Evolutionary conservation across 352 stramenopile species (phyloP), one percentile per base, ranked within the genome.

Genomic region (Phytopythium kandeliae): DNA sequence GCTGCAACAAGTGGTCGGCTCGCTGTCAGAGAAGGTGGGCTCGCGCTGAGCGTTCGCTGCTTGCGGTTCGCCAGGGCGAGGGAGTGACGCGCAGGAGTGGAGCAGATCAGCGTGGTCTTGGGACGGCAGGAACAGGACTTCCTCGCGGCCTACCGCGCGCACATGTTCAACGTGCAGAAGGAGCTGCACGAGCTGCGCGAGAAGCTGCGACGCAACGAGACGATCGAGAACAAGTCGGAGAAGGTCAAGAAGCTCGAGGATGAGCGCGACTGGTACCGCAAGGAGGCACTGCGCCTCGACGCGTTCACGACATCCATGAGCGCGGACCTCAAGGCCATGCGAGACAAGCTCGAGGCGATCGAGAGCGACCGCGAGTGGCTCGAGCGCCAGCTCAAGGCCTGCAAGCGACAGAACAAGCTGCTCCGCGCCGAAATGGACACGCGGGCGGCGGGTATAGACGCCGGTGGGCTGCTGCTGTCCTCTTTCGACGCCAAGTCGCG

Each of bases 121-220:
- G 83, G 84, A 11, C 74, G 92, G 42, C 91, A 97, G 51, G 91
- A 97, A 58, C 88, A 89, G 21, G 91, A 97, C 48, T 97, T 97
- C 47, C 60, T 97, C 11, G 85, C 86, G 16, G 91, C 91, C 2
- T 97, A 97, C 49, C 80, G 91, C n/a, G 86, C 89, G 11, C 91
- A 97, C 62, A 97, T 97, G 91, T 97, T 97, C 69, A 97, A 89
- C 33, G 90, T 97, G 10, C 91, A 97, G 60, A 96, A 96, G 59
- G 91, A 97, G 58, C 75, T 97, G 11, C 85, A 97, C 30, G 86
- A 96, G 35, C 86, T 95, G 57, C 85, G 92, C 24, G 84, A 96
- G 49, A 88, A 86, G 57, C 78, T 96, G 50, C 76, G 93, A 54
- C 78, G 86, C 42, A 96, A 97, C 49, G 90, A 96, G 55, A 89